Conservation (phyloP, 352 stramenopile genomes). For the Pythium dissotocum region DNA sequence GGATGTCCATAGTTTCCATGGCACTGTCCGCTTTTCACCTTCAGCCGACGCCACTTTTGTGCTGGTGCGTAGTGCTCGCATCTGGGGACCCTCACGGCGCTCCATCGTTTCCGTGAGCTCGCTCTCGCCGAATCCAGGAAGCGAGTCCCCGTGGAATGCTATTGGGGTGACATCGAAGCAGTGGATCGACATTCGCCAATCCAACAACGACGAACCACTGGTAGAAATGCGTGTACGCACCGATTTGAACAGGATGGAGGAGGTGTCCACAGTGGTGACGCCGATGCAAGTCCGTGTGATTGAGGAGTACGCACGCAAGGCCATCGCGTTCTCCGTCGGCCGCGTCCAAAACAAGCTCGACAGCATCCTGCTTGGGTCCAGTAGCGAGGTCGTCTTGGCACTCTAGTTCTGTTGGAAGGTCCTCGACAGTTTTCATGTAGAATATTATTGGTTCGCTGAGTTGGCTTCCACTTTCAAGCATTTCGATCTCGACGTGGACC, state of each 20-base stretch:
- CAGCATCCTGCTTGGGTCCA: background rate
- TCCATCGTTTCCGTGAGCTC: constrained; percentile 5
- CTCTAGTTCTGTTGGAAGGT: background rate
- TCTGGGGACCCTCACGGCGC: background rate
- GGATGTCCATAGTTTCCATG: background rate
- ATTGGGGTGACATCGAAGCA: constrained; percentile 7
- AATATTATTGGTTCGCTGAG: too few species aligned
- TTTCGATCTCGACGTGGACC: too few species aligned
- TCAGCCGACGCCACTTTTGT: background rate
- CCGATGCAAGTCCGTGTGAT: background rate
- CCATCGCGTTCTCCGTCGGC: background rate
- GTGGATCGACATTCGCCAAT: background rate
- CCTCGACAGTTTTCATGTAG: too few species aligned
- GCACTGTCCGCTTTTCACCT: background rate
- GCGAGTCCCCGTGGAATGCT: constrained; percentile 6
- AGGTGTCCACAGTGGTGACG: background rate
- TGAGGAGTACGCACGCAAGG: background rate
- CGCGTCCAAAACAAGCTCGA: background rate
- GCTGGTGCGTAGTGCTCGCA: background rate
- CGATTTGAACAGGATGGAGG: background rate
- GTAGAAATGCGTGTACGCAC: background rate
- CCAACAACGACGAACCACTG: background rate
- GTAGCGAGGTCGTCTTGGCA: background rate
- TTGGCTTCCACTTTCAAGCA: too few species aligned
- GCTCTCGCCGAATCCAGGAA: constrained; percentile 7